Conservation (phyloP, 208 protist genomes). For the Wallacemonas sp. region DNA sequence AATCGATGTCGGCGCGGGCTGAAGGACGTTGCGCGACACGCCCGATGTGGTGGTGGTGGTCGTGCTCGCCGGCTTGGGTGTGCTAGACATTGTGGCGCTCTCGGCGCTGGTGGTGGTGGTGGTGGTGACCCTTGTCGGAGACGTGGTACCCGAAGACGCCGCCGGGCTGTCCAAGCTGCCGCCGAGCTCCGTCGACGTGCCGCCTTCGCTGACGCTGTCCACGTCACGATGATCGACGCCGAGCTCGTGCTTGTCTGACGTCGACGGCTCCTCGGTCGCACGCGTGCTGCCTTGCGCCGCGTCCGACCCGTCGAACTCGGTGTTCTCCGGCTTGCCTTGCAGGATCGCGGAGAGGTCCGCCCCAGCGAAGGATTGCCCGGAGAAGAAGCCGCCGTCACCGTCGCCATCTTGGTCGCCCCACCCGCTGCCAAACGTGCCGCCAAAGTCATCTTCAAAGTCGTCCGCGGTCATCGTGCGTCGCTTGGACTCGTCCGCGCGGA, state of each 20-base stretch:
- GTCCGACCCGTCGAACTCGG: no score
- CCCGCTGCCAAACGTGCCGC: not conserved
- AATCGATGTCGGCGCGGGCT: slow-evolving; percentile 36
- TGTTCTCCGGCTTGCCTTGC: not conserved
- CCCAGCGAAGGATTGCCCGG: slow-evolving; percentile 4
- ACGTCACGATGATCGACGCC: not conserved
- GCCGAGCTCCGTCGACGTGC: not conserved
- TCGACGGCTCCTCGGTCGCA: no score
- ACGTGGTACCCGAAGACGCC: not conserved
- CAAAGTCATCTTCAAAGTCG: slow-evolving; percentile 14
- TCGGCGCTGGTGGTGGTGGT: no score
- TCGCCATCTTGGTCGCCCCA: slow-evolving; percentile 13
- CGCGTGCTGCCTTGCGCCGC: no score
- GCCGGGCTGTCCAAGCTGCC: not conserved
- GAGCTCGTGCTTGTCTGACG: no score
- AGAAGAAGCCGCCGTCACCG: not conserved
- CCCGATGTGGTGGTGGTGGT: slow-evolving; percentile 26
- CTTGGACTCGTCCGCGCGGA: slow-evolving; percentile 59
- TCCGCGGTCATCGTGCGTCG: slow-evolving; percentile 29
- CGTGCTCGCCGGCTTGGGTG: slow-evolving; percentile 20
- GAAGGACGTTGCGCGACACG: slow-evolving; percentile 22
- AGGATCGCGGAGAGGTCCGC: not conserved
- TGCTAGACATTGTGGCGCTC: no score
- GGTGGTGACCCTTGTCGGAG: no score
- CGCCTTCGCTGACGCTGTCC: not conserved